Conservation (phyloP, 2,329 filamentous ascomycete genomes). For the Fusarium odoratissimum region DNA sequence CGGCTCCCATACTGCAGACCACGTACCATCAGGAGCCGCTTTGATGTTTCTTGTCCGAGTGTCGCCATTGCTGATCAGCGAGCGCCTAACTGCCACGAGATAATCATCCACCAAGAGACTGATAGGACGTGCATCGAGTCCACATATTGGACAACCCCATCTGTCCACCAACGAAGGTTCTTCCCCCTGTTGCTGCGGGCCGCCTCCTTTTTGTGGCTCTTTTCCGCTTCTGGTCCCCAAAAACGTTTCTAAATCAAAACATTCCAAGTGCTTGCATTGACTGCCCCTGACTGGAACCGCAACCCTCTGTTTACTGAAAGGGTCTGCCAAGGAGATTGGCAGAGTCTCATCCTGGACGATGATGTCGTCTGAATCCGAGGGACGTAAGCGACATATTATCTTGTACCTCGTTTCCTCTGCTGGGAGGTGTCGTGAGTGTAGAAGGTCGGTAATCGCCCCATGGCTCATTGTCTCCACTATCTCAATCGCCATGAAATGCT, state of each 20-base stretch:
- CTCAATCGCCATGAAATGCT: constrained; percentile 77
- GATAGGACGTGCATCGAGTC: constrained; percentile 78
- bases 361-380: constrained; percentile 66
- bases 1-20: constrained; percentile 48
- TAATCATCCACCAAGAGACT: constrained; percentile 80
- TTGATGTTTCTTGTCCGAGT: constrained; percentile 47
- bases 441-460: constrained; percentile 55
- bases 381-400: constrained; percentile 64
- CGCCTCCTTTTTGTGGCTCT: constrained; percentile 39
- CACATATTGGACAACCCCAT: constrained; percentile 91
- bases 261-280: constrained; percentile 81
- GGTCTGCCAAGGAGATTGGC: constrained; percentile 71
- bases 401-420: constrained; percentile 62
- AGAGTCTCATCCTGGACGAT: constrained; percentile 68
- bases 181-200: constrained; percentile 9
- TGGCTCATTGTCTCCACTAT: constrained; percentile 68
- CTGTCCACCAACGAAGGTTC: constrained; percentile 72
- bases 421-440: constrained; percentile 53
- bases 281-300: constrained; percentile 76
- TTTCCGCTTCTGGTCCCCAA: constrained; percentile 72
- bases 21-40: constrained; percentile 48
- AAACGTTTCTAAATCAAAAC: constrained; percentile 89
- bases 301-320: constrained; percentile 74
- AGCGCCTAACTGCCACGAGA: constrained; percentile 69
- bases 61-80: constrained; percentile 54